Percentiles rank a stretch among this genome's conserved stretches.
Evolutionary conservation across 768 basidiomycete species (phyloP).

Genomic region (Imleria badia): DNA sequence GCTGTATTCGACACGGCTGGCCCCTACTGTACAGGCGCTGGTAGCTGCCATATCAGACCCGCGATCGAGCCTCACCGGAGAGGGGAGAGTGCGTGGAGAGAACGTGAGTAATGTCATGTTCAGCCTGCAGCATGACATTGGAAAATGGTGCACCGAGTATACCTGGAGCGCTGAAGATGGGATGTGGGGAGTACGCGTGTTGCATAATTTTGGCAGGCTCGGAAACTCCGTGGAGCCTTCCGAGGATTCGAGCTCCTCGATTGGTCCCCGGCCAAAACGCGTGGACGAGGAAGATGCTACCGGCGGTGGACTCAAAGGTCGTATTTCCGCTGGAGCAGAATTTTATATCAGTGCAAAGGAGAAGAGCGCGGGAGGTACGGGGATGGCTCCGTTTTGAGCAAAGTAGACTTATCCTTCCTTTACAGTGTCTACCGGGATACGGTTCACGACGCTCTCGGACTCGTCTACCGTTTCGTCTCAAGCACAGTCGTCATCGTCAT

Average conservation of each 20-base stretch:
- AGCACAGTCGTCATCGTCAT: conserved; percentile 40
- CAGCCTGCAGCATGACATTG: conserved; percentile 88
- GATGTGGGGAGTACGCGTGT: conserved; percentile 85
- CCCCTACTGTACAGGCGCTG: conserved; percentile 75
- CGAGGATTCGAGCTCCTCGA: conserved; percentile 30
- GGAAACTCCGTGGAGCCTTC: conserved; percentile 39
- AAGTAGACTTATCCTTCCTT: conserved; percentile 4
- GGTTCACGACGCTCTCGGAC: conserved; percentile 93
- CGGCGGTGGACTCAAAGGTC: conserved; percentile 86
- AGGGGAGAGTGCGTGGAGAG: conserved; percentile 41
- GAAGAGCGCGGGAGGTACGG: conserved; percentile 81
- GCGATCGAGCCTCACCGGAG: conserved; percentile 44
- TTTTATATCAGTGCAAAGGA: conserved; percentile 93
- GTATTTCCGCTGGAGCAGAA: conserved; percentile 91
- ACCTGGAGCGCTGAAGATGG: conserved; percentile 92
- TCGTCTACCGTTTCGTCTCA: conserved; percentile 66
- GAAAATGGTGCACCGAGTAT: conserved; percentile 92
- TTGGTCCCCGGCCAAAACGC: conserved; percentile 54
- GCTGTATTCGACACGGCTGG: conserved; percentile 78
- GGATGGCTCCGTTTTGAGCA: neutral
- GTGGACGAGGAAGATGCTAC: conserved; percentile 94
- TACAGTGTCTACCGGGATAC: conserved; percentile 85
- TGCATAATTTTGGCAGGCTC: conserved; percentile 89
- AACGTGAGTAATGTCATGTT: conserved; percentile 73
- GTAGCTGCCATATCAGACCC: conserved; percentile 87